Percentiles rank a stretch among this genome's conserved stretches.
Evolutionary conservation across 2,329 filamentous ascomycete species (phyloP).

Genomic region (Colletotrichum camelliae): DNA sequence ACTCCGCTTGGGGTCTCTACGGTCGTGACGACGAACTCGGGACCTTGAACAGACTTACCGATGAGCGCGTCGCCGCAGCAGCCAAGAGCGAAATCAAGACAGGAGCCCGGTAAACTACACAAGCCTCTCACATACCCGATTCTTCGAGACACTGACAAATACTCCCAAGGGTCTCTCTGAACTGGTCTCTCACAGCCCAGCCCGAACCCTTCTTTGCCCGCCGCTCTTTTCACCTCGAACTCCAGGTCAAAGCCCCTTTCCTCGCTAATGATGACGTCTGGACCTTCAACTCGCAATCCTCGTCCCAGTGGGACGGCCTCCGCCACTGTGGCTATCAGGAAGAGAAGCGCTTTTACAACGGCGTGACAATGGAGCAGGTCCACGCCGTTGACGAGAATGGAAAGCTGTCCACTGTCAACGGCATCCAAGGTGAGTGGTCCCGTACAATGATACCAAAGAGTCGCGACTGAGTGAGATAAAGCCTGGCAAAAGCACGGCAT

Average conservation of each 20-base stretch:
- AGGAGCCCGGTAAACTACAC: slow-evolving; percentile 47
- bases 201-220: slow-evolving; percentile 37
- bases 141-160: not conserved
- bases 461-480: not conserved
- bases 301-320: slow-evolving; percentile 45
- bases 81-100: slow-evolving; percentile 58
- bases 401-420: slow-evolving; percentile 27
- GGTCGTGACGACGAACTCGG: slow-evolving; percentile 64
- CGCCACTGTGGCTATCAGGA: slow-evolving; percentile 43
- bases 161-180: slow-evolving; percentile 31
- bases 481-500: slow-evolving; percentile 39
- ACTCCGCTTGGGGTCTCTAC: slow-evolving; percentile 54
- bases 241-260: slow-evolving; percentile 31
- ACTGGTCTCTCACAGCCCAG: slow-evolving; percentile 39
- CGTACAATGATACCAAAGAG: no score
- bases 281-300: slow-evolving; percentile 41
- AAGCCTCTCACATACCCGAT: not conserved
- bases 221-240: slow-evolving; percentile 31
- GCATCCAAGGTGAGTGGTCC: slow-evolving; percentile 13
- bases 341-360: slow-evolving; percentile 37
- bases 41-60: slow-evolving; percentile 64
- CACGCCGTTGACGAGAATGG: slow-evolving; percentile 38
- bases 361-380: slow-evolving; percentile 49
- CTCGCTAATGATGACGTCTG: slow-evolving; percentile 38
- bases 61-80: slow-evolving; percentile 55